Base-by-base conservation (phyloP, 2,329 filamentous ascomycete species). In the Lasiodiplodia sp. region DNA sequence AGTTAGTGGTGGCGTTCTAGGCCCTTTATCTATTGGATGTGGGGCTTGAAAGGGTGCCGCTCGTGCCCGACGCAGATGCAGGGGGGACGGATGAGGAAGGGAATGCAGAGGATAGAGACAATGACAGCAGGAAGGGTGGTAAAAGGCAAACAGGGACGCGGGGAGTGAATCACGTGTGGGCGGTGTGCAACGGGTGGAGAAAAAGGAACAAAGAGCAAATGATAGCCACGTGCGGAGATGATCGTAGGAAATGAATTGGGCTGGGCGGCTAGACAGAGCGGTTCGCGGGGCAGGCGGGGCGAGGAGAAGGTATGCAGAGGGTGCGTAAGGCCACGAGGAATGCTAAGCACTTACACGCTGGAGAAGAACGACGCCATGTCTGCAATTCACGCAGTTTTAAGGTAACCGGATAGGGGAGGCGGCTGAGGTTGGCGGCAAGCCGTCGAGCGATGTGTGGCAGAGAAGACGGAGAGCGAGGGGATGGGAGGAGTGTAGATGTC, bases 341-440 rank as follows among this genome's bases (percentile, higher is more conserved):
- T 65, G 67, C 67, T 62, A 68, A 65, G 67, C 67, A 81, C 79
- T 79, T 72, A 80, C 79, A 80, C 78, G 72, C 77, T 80, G 74
- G 77, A 79, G 75, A 81, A 81, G 73, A 81, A 81, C 69, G 78
- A 80, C 71, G 78, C 75, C 79, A 80, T 80, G 68, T 66, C 66
- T 37, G 56, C 18, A 68, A 68, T 31, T 40, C 21, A 28, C 49
- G 23, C 18, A 52, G 66, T 31, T 55, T 34, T 18, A 23, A n/a
- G 47, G 47, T 12, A 11, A 11, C 31, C 10, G 56, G 14, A 37
- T 28, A n/a, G 44, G 21, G 56, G 56, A 37, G 37, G 55, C 58
- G 53, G 53, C 53, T 37, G 25, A 47, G 25, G 40, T 6, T 34
- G 40, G 56, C 37, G 51, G 66, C 18, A 49, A 58, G 37, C 55